phyloP scores from a whole-genome alignment of 1,139 yeast species.

The Saccharomyces pastorianus region DNA sequence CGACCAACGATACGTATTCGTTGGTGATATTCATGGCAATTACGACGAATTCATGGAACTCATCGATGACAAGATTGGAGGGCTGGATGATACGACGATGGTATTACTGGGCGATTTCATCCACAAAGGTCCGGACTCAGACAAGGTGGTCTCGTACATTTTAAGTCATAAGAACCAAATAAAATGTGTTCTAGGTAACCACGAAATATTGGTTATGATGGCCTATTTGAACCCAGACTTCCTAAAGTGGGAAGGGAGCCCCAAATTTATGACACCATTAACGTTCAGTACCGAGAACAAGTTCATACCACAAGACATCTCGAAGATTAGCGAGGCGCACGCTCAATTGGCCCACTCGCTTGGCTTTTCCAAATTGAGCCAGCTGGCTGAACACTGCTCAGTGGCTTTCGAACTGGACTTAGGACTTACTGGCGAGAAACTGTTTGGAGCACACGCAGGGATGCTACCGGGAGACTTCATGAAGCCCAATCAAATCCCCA shows the following conservation, averaged over 20 bases:
- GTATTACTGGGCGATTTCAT: constrained; percentile 73
- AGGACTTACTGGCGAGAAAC: constrained; percentile 10
- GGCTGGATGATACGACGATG: constrained; percentile 14
- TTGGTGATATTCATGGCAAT: constrained; percentile 90
- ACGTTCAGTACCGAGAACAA: constrained; percentile 13
- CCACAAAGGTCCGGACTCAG: constrained; percentile 74
- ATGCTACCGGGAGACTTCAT: constrained; percentile 23
- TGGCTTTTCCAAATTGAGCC: constrained; percentile 14
- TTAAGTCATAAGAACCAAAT: constrained; percentile 43
- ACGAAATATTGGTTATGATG: constrained; percentile 42
- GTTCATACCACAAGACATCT: constrained; percentile 14
- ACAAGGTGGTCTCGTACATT: constrained; percentile 59
- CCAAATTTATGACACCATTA: constrained; percentile 6
- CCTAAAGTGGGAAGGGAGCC: background rate
- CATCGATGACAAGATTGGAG: constrained; percentile 54
- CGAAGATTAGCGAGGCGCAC: constrained; percentile 18
- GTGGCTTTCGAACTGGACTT: constrained; percentile 15
- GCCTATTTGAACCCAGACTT: constrained; percentile 21
- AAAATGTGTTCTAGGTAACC: constrained; percentile 74
- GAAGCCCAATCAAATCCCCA: constrained; percentile 7
- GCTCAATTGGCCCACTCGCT: constrained; percentile 15
- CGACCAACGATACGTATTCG: constrained; percentile 34
- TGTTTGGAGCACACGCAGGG: constrained; percentile 29
- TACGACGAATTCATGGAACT: constrained; percentile 46
- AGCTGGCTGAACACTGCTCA: constrained; percentile 20